A percentile compares a stretch with the other conserved stretches of the same genome.
Evolutionary conservation across 106 monocot genomes (phyloP).

Genomic region (Chionographis japonica): DNA sequence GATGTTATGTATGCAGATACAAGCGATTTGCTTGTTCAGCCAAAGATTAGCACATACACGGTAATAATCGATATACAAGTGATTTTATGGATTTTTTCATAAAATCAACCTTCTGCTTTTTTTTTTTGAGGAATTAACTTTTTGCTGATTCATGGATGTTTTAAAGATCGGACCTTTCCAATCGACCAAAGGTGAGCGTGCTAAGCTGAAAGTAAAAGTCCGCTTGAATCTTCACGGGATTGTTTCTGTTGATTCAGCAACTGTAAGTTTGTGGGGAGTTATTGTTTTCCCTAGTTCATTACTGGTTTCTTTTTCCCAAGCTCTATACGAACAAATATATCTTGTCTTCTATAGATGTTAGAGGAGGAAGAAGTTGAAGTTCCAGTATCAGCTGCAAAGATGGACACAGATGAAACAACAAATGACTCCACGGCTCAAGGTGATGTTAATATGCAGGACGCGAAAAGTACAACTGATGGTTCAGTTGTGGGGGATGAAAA

Average conservation of each 20-base stretch:
- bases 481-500: slow-evolving; percentile 43
- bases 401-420: slow-evolving; percentile 71
- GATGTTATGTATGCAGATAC: slow-evolving; percentile 54
- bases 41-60: slow-evolving; percentile 79
- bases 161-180: slow-evolving; percentile 91
- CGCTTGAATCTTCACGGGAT: slow-evolving; percentile 88
- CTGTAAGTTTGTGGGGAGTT: slow-evolving; percentile 43
- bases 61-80: slow-evolving; percentile 23
- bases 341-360: slow-evolving; percentile 46
- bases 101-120: too few relatives aligned
- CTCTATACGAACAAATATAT: not conserved
- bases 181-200: slow-evolving; percentile 52
- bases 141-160: slow-evolving; percentile 1
- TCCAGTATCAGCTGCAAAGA: slow-evolving; percentile 50
- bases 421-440: slow-evolving; percentile 22
- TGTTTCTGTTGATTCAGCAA: slow-evolving; percentile 79
- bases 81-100: too few relatives aligned
- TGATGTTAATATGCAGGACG: slow-evolving; percentile 77
- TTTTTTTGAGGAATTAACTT: not conserved
- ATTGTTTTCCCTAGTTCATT: not conserved
- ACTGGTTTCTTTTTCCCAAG: not conserved
- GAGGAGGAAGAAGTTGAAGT: slow-evolving; percentile 90
- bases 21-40: slow-evolving; percentile 23
- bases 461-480: slow-evolving; percentile 29
- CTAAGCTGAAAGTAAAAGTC: slow-evolving; percentile 80